phyloP scores from a whole-genome alignment of 371 early-diverging fungal genomes.

The Mortierella sp. region DNA sequence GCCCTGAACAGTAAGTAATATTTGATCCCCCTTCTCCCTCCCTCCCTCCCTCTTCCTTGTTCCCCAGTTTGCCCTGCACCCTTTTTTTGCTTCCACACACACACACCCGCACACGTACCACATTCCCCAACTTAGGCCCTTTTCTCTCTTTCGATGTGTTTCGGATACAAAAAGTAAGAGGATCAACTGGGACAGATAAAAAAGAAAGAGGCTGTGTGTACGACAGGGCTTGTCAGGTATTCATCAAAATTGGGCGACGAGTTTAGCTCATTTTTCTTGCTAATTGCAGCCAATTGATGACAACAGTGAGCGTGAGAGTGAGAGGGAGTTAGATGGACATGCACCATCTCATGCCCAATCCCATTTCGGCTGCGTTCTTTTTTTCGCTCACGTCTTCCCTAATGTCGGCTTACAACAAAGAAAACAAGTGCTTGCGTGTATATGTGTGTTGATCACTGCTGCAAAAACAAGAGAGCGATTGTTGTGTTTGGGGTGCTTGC shows the following conservation, averaged over 20 bases:
- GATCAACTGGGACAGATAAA: neutral
- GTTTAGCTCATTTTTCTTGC: neutral
- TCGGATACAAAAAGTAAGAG: neutral
- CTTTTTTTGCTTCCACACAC: neutral
- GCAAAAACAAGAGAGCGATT: neutral
- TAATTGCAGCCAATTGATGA: neutral
- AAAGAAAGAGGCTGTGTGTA: neutral
- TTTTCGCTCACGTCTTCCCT: neutral
- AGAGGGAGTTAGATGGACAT: neutral
- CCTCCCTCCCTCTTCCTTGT: neutral
- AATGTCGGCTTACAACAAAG: neutral
- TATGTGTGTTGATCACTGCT: neutral
- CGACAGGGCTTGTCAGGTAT: neutral
- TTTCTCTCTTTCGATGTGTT: neutral
- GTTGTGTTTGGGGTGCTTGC: neutral
- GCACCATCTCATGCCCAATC: neutral
- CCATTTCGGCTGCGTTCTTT: neutral
- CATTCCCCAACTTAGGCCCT: neutral
- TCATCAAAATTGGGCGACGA: neutral
- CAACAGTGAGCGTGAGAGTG: neutral
- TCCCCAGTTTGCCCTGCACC: neutral
- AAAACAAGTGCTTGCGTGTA: neutral
- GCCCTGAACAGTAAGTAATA: constrained; percentile 6
- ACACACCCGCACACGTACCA: neutral
- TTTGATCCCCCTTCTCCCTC: neutral